These are phyloP conservation scores for Leishmania tarentolae DNA, from an alignment of 208 protist genomes.

Conservation along the genomic window DNA sequence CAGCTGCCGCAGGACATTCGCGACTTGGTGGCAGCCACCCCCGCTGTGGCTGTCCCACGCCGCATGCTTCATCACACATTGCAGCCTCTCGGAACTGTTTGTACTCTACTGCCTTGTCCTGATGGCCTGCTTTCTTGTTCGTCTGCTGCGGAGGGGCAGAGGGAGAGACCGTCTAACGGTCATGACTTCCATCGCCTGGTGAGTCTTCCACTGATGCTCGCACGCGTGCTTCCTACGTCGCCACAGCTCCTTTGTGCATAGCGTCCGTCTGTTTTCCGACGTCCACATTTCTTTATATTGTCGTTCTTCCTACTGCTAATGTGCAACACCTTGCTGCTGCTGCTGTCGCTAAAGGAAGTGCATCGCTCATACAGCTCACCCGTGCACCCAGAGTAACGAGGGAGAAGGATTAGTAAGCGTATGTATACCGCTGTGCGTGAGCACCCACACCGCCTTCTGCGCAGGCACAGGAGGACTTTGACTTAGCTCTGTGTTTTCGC, in stretches of 20 bases:
- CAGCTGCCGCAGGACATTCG: slow-evolving; percentile 2
- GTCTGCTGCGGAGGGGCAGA: slow-evolving; percentile 6
- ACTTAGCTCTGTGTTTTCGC: background rate
- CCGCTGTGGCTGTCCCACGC: slow-evolving; percentile 6
- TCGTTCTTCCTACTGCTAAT: background rate
- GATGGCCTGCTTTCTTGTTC: background rate
- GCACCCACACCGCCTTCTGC: background rate
- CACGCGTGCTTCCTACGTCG: background rate
- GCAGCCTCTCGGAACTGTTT: slow-evolving; percentile 16
- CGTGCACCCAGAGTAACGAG: background rate
- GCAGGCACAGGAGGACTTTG: background rate
- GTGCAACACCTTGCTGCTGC: background rate
- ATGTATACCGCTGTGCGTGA: background rate
- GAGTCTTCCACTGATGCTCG: background rate
- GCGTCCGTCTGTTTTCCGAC: background rate
- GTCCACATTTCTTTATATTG: background rate
- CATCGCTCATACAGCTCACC: background rate
- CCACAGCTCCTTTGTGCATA: background rate
- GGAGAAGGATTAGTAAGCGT: background rate
- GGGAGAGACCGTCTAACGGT: background rate
- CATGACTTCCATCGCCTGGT: background rate
- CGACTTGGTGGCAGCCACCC: slow-evolving; percentile 27
- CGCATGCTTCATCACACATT: slow-evolving; percentile 12
- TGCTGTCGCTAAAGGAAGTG: background rate
- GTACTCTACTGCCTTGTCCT: background rate